phyloP scores from a whole-genome alignment of 257 asterid species.

The Nicotiana tomentosiformis region DNA sequence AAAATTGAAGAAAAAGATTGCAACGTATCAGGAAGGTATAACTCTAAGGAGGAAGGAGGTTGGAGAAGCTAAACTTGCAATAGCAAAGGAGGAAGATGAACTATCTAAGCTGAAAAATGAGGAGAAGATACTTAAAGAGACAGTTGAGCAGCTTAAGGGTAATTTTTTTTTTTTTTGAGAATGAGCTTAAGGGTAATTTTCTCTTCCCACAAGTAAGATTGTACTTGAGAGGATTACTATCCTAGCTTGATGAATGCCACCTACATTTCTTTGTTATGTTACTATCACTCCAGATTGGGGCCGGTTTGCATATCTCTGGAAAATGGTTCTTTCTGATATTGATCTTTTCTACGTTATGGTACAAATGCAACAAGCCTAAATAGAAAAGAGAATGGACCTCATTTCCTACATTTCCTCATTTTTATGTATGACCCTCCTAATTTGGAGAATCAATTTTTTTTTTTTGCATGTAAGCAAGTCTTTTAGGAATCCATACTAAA shows the following conservation, averaged over 20 bases:
- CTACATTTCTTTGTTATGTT: too few species aligned
- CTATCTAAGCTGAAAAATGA: slow-evolving; percentile 61
- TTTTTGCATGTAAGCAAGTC: not conserved
- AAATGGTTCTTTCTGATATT: not conserved
- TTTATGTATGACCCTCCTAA: not conserved
- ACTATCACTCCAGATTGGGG: not conserved
- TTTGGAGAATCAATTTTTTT: not conserved
- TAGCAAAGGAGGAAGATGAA: slow-evolving; percentile 75
- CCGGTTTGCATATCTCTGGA: not conserved
- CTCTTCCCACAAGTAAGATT: slow-evolving; percentile 4
- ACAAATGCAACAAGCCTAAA: not conserved
- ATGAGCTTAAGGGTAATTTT: slow-evolving; percentile 58
- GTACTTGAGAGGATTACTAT: not conserved
- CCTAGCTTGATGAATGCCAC: not conserved
- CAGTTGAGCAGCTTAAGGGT: slow-evolving; percentile 86
- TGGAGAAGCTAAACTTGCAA: slow-evolving; percentile 60
- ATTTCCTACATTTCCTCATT: not conserved
- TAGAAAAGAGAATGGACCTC: not conserved
- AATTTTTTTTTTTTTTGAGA: not conserved
- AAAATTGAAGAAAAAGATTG: slow-evolving; percentile 72
- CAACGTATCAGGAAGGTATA: slow-evolving; percentile 69
- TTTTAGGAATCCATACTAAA: not conserved
- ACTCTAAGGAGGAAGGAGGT: slow-evolving; percentile 52
- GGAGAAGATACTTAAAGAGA: slow-evolving; percentile 70
- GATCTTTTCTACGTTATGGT: not conserved